A percentile compares a stretch with the other conserved stretches of the same genome.
These are phyloP conservation scores for Cercospora sojina DNA, from an alignment of 2,329 filamentous ascomycete species.

Conservation along the genomic window DNA sequence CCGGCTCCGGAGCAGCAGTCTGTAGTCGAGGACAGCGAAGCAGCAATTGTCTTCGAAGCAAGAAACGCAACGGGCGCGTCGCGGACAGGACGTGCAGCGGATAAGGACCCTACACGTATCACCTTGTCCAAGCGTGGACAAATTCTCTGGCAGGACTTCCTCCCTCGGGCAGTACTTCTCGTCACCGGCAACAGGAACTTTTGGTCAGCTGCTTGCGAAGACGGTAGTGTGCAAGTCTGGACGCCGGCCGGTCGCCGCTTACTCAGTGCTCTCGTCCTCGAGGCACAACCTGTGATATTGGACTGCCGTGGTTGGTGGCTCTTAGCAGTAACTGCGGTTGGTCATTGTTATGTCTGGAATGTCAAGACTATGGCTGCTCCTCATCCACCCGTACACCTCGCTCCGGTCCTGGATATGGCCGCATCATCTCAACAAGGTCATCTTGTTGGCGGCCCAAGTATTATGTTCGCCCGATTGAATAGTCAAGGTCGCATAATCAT, in stretches of 20 bases:
- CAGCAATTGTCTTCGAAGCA: constrained; percentile 74
- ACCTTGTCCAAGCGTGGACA: constrained; percentile 77
- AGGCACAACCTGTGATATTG: constrained; percentile 90
- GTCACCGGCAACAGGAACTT: constrained; percentile 87
- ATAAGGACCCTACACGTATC: constrained; percentile 80
- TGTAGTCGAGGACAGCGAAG: constrained; percentile 56
- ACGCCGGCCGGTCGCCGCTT: constrained; percentile 85
- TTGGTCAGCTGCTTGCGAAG: constrained; percentile 91
- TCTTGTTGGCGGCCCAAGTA: constrained; percentile 73
- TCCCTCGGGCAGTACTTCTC: constrained; percentile 82
- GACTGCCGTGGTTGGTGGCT: constrained; percentile 89
- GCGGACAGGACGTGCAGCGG: constrained; percentile 58
- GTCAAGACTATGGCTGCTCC: constrained; percentile 72
- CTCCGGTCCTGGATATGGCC: constrained; percentile 83
- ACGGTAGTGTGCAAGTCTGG: constrained; percentile 87
- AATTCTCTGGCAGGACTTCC: constrained; percentile 87
- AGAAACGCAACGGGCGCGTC: constrained; percentile 70
- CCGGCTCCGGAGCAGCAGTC: constrained; percentile 49
- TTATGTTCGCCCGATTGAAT: constrained; percentile 90
- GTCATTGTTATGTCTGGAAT: constrained; percentile 92
- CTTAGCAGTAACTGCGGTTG: constrained; percentile 82
- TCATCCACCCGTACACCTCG: constrained; percentile 85
- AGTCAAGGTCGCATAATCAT: constrained; percentile 81
- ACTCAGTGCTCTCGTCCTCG: constrained; percentile 79
- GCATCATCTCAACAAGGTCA: constrained; percentile 75